phyloP scores from a whole-genome alignment of 768 basidiomycete species.

The Russula olivacea region DNA sequence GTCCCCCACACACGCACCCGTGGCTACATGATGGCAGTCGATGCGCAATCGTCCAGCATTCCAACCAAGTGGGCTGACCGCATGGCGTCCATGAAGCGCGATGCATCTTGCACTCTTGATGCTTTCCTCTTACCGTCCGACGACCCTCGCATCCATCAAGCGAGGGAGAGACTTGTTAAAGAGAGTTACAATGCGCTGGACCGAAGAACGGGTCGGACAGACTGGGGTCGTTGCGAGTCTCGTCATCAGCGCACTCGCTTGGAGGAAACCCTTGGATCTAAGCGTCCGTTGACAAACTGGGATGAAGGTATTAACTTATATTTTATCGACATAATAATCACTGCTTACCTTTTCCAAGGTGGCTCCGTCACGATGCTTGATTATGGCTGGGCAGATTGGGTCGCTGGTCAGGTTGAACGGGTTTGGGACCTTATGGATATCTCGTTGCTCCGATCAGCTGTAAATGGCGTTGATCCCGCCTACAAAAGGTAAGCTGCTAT shows the following conservation, averaged over 20 bases:
- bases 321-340: conserved; percentile 7
- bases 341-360: conserved; percentile 37
- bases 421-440: conserved; percentile 97
- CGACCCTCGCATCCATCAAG: conserved; percentile 86
- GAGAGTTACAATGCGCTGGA: conserved; percentile 60
- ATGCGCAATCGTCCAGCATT: conserved; percentile 52
- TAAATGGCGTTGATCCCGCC: conserved; percentile 73
- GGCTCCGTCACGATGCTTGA: conserved; percentile 82
- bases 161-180: conserved; percentile 75
- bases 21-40: conserved; percentile 78
- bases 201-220: conserved; percentile 65
- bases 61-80: conserved; percentile 63
- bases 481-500: conserved; percentile 69
- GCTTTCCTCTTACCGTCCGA: conserved; percentile 88
- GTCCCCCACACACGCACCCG: conserved; percentile 93
- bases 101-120: conserved; percentile 84
- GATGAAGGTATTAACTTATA: conserved; percentile 61
- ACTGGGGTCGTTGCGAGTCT: conserved; percentile 91
- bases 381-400: conserved; percentile 94
- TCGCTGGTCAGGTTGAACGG: conserved; percentile 83
- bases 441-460: conserved; percentile 72
- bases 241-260: conserved; percentile 83
- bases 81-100: conserved; percentile 64
- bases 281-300: conserved; percentile 88
- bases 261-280: conserved; percentile 75